These are phyloP conservation scores for Castanea crenata DNA, from an alignment of 306 rosid species.

Conservation along the genomic window DNA sequence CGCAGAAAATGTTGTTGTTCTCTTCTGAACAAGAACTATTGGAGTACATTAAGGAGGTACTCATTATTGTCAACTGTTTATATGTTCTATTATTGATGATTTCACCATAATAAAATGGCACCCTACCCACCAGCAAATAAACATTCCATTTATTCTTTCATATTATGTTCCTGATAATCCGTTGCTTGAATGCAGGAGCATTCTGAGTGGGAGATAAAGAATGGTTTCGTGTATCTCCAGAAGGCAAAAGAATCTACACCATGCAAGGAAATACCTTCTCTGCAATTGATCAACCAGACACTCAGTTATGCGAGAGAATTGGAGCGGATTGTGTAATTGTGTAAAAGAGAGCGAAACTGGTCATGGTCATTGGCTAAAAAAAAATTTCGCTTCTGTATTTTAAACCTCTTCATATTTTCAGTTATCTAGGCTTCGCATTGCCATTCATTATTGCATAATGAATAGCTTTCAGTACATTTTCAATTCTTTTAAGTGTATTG, in stretches of 20 bases:
- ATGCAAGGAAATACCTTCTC: constrained; percentile 95
- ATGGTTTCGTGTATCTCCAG: constrained; percentile 60
- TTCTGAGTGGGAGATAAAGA: constrained; percentile 84
- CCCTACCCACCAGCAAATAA: background rate
- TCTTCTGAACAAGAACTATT: constrained; percentile 69
- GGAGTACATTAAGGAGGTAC: constrained; percentile 72
- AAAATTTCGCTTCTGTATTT: constrained; percentile 20
- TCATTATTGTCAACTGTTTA: background rate
- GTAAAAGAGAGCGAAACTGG: constrained; percentile 29
- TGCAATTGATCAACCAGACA: constrained; percentile 96
- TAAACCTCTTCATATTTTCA: constrained; percentile 13
- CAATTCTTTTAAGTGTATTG: background rate
- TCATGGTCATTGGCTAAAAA: constrained; percentile 19
- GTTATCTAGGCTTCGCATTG: background rate
- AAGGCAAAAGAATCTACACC: constrained; percentile 92
- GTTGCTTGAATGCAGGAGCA: constrained; percentile 64
- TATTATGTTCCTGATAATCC: constrained; percentile 5
- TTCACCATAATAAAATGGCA: too few species aligned
- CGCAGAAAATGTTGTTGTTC: constrained; percentile 68
- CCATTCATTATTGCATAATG: background rate
- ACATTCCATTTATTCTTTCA: background rate
- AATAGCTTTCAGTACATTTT: background rate
- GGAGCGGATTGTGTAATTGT: constrained; percentile 99
- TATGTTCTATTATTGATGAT: background rate
- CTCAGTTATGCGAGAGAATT: constrained; percentile 98